phyloP scores from a whole-genome alignment of 805 yeast genomes.

The Metschnikowia lachancei region DNA sequence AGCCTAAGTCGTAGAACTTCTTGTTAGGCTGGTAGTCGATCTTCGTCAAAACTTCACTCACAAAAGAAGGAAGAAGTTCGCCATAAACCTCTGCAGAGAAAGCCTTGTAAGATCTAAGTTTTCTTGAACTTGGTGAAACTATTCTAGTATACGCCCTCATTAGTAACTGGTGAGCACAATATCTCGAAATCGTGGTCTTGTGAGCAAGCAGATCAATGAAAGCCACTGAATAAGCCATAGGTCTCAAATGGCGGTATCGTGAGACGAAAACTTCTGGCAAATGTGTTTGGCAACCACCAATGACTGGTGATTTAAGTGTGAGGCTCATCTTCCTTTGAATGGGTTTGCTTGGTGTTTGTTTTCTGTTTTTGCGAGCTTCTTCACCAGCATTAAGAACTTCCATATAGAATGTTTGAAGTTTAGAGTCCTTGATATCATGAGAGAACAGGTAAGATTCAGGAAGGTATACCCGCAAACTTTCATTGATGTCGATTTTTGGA shows the following conservation, averaged over 20 bases:
- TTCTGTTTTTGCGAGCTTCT: slow-evolving; percentile 4
- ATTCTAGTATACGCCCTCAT: slow-evolving; percentile 72
- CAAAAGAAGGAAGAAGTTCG: slow-evolving; percentile 76
- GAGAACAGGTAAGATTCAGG: slow-evolving; percentile 9
- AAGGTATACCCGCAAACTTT: slow-evolving; percentile 15
- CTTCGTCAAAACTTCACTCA: slow-evolving; percentile 58
- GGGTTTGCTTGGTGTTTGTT: not conserved
- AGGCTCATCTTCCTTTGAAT: slow-evolving; percentile 8
- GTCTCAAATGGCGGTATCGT: slow-evolving; percentile 19
- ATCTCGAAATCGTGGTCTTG: slow-evolving; percentile 15
- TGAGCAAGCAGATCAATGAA: slow-evolving; percentile 19
- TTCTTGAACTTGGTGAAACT: slow-evolving; percentile 69
- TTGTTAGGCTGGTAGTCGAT: slow-evolving; percentile 53
- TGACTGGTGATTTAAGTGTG: slow-evolving; percentile 10
- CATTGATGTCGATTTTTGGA: slow-evolving; percentile 20
- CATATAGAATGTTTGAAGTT: slow-evolving; percentile 15
- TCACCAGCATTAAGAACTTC: slow-evolving; percentile 21
- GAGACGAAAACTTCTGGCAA: slow-evolving; percentile 18
- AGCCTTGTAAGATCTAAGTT: slow-evolving; percentile 70
- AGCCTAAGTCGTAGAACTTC: slow-evolving; percentile 83
- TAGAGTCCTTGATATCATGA: slow-evolving; percentile 16
- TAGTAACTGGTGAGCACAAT: slow-evolving; percentile 55
- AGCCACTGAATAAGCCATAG: slow-evolving; percentile 19
- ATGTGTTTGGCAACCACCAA: slow-evolving; percentile 7
- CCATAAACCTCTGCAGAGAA: slow-evolving; percentile 92